Conservation (phyloP, 345 rosid genomes). For the Firmiana major region DNA sequence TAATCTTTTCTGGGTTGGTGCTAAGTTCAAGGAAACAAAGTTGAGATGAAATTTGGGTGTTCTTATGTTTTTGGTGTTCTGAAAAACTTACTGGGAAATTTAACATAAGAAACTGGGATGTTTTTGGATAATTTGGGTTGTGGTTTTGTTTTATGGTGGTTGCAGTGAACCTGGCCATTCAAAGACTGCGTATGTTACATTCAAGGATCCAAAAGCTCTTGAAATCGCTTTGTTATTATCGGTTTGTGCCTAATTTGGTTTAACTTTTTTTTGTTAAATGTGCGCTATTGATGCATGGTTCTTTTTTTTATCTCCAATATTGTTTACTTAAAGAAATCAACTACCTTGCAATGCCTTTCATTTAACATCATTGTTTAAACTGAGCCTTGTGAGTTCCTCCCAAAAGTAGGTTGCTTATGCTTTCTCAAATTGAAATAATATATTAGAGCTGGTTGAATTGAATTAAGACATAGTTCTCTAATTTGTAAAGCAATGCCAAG, state of each 20-base stretch:
- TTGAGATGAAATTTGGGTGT: neutral
- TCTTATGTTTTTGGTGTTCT: neutral
- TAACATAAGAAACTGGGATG: neutral
- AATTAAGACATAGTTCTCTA: neutral
- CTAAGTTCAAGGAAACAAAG: neutral
- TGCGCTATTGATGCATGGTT: neutral
- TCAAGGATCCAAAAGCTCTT: slow-evolving; percentile 80
- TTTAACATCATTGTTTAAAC: neutral
- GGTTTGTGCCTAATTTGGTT: slow-evolving; percentile 30
- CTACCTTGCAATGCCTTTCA: neutral
- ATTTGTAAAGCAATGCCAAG: neutral
- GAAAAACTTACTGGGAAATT: neutral
- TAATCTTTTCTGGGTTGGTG: neutral
- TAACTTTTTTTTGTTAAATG: neutral
- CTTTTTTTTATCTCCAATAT: neutral
- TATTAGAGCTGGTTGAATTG: slow-evolving; percentile 1
- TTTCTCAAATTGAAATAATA: neutral
- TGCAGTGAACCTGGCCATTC: slow-evolving; percentile 55
- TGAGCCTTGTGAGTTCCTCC: neutral
- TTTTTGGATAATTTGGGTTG: slow-evolving; percentile 2
- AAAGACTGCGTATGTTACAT: slow-evolving; percentile 73
- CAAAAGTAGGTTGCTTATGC: slow-evolving; percentile 7
- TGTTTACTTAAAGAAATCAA: neutral
- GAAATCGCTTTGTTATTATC: slow-evolving; percentile 87
- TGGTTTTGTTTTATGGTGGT: slow-evolving; percentile 18